Evolutionary conservation across 768 basidiomycete genomes (phyloP), one percentile per base, ranked within the genome.

Genomic region (Lyophyllum shimeji): DNA sequence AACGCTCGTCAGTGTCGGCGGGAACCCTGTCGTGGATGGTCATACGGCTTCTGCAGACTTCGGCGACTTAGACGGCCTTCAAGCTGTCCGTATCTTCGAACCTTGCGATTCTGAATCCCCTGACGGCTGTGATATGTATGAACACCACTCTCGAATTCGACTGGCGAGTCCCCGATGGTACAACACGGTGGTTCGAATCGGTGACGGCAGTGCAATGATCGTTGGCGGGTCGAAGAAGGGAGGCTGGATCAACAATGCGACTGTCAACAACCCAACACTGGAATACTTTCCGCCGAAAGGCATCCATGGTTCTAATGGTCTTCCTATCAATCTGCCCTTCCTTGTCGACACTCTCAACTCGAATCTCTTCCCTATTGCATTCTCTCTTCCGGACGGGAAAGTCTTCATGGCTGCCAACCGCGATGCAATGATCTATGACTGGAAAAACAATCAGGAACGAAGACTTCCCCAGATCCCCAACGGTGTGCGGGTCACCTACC

Each of bases 91-190:
- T 4, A 71, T 90, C 13, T 83, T 93, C 53, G 74, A 83, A 46
- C 89, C 89, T 11, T 91, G 89, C 61, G 69, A 81, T 39, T 75
- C 76, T 15, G 65, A 74, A 0, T 65, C 78, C 49, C 78, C 71
- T 11, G 70, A 74, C 12, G 67, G 52, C 27, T 95, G 93, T 63
- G 69, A 75, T 25, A 79, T 93, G 23, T 82, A 81, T 61, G 90
- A 93, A 63, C 72, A 86, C 64, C 88, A 84, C 47, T 70, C 68
- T 17, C 75, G 76, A 5, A 71, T 93, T 33, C 82, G 87, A 46
- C 82, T 91, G 81, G 87, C 89, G 2, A 86, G 82, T 62, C 83
- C 88, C 15, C 83, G 90, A 40, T 93, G 90, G 90, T 93, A 93
- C 69, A 84, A 81, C 55, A 89, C 90, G 0, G 84, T 82, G 2